Evolutionary conservation across 176 grass and related monocot species (phyloP), one percentile per base, ranked within the genome.

Genomic region (Lolium perenne): DNA sequence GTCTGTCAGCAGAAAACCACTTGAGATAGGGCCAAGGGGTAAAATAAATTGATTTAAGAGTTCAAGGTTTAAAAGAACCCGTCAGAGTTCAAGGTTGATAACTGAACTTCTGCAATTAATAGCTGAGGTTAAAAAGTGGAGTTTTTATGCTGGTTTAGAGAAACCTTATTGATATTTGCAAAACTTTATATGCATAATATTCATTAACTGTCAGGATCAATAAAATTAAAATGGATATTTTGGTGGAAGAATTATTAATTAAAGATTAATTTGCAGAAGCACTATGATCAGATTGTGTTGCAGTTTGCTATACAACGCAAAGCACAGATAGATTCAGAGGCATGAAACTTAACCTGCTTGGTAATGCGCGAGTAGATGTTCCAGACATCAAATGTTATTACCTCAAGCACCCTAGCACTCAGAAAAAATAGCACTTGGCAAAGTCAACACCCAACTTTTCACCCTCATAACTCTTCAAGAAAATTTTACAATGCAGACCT

Each of bases 321-420:
- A 86, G 3, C 2, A 77, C 20, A 73, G 21, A 58, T 22, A 70
- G 78, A 65, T 45, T 83, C n/a, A 73, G 57, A 81, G 10, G 58
- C 15, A 63, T 63, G n/a, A 77, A 79, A 74, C 32, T 84, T 95
- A 35, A 98, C 96, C 93, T 89, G 91, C 84, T 94, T 92, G 26
- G 91, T 88, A 41, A 92, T 94, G 86, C 91, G 95, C 13, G 96
- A 95, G 71, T 94, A 95, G 86, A 95, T 91, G 26, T 32, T 11
- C 9, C 0, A 4, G 26, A 4, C 10, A 22, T 18, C 18, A 48
- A 12, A 48, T 49, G 43, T 16, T 41, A 73, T 23, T 25, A 23
- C 10, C 45, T 74, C 45, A 10, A 83, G 38, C n/a, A 72, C 81
- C 49, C 69, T 57, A 18, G 53, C 81, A 71, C 23, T 72, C 50